Base-by-base conservation (phyloP, 805 yeast genomes). In the Grigorovia yakushimaensis region DNA sequence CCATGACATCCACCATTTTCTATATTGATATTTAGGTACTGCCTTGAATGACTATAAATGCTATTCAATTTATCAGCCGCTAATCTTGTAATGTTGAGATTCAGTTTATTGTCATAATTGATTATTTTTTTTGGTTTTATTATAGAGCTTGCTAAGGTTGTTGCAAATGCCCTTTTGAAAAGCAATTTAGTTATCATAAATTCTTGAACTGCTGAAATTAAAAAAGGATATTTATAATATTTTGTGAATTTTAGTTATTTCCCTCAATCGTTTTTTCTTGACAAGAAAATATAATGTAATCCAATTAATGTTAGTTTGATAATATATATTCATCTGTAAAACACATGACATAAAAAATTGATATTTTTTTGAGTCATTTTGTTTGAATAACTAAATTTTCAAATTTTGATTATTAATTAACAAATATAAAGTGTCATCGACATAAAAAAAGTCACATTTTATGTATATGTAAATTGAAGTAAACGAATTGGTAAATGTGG, bases 1-100 rank as follows among this genome's bases (percentile, higher is more conserved):
- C 98, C 98, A 65, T 91, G 98, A 62, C 98, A 91, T 1, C 98
- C 98, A 10, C 98, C 98, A 59, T 95, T 83, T 56, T 88, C 96
- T 9, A 91, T 98, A 10, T 73, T 68, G 2, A 93, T 78, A 44
- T 83, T 70, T 20, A 89, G 69, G 0, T 87, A 87, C 42, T 60
- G 59, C 37, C 43, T 52, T 23, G 56, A 49, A 4, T 49, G 50
- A 27, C 39, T 50, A 42, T 55, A 57, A 17, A 59, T 59, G 33
- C 51, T 48, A 7, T 51, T 51, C 22, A 59, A 45, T 43, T 60
- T 52, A 7, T 49, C 49, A 9, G 55, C 56, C 15, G 63, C 63
- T 21, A 56, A 43, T 36, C 52, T 49, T 15, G 60, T 54, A 35
- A 59, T 54, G 22, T 44, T 43, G 13, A 59, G 47, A 36, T 51